Conservation (phyloP, 345 rosid genomes). For the Eucalyptus curtisii region DNA sequence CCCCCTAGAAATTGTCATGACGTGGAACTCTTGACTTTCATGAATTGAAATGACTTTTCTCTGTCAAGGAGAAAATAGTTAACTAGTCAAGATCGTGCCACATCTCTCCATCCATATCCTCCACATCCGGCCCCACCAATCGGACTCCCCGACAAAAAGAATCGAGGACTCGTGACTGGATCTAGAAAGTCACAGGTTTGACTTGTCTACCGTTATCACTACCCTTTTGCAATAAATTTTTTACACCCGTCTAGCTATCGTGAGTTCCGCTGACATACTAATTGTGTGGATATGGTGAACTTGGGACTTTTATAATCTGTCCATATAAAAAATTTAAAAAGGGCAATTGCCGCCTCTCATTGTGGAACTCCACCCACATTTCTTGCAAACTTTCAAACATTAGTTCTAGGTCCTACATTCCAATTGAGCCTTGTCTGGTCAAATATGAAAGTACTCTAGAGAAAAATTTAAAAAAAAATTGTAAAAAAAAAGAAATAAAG, state of each 20-base stretch:
- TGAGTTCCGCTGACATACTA: neutral
- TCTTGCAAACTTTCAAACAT: neutral
- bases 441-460: neutral
- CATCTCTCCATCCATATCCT: neutral
- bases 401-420: neutral
- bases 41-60: neutral
- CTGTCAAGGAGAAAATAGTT: neutral
- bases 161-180: neutral
- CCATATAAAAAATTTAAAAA: neutral
- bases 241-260: neutral
- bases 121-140: neutral
- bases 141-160: neutral
- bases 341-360: neutral
- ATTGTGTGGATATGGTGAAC: neutral
- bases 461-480: neutral
- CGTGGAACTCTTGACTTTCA: neutral
- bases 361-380: neutral
- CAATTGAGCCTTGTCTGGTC: neutral
- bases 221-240: neutral
- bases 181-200: neutral
- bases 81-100: no score
- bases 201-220: fast-evolving
- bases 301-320: neutral
- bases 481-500: neutral
- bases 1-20: neutral